Conservation (phyloP, 495 filamentous ascomycete genomes). For the Lepraria neglecta region DNA sequence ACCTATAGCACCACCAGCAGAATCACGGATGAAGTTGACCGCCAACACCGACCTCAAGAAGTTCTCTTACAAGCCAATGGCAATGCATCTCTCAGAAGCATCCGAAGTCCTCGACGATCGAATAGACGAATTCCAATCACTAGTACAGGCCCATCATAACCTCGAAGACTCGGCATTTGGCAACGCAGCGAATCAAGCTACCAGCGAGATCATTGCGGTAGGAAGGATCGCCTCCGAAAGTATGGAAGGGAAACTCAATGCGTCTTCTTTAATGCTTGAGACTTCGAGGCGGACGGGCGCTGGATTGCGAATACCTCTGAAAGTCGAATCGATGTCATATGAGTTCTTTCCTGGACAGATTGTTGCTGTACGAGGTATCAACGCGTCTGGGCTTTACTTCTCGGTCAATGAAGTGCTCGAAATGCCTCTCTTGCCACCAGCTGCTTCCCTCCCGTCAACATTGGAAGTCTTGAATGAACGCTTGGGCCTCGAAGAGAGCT, state of each 20-base stretch:
- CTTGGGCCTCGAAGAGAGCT: constrained; percentile 57
- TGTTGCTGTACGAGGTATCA: constrained; percentile 77
- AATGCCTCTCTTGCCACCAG: constrained; percentile 61
- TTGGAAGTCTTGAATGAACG: constrained; percentile 60
- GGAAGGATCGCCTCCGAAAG: constrained; percentile 86
- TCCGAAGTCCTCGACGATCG: constrained; percentile 91
- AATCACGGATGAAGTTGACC: constrained; percentile 72
- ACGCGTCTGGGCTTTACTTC: constrained; percentile 80
- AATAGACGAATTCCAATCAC: constrained; percentile 74
- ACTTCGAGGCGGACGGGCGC: constrained; percentile 78
- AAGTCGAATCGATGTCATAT: constrained; percentile 62
- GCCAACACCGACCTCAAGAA: constrained; percentile 83
- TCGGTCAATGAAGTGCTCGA: constrained; percentile 68
- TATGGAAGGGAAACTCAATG: constrained; percentile 73
- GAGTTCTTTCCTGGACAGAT: constrained; percentile 96
- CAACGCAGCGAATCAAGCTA: constrained; percentile 75
- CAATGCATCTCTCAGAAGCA: constrained; percentile 86
- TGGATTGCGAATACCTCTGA: constrained; percentile 72
- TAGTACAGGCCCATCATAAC: constrained; percentile 67
- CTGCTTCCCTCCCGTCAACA: constrained; percentile 54
- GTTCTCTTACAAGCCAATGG: constrained; percentile 82
- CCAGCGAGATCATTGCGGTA: constrained; percentile 79
- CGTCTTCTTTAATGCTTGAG: constrained; percentile 78
- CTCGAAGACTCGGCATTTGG: constrained; percentile 80
- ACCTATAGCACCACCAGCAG: constrained; percentile 62